Conservation (phyloP, 2,329 filamentous ascomycete species). For the Talaromyces piceae region DNA sequence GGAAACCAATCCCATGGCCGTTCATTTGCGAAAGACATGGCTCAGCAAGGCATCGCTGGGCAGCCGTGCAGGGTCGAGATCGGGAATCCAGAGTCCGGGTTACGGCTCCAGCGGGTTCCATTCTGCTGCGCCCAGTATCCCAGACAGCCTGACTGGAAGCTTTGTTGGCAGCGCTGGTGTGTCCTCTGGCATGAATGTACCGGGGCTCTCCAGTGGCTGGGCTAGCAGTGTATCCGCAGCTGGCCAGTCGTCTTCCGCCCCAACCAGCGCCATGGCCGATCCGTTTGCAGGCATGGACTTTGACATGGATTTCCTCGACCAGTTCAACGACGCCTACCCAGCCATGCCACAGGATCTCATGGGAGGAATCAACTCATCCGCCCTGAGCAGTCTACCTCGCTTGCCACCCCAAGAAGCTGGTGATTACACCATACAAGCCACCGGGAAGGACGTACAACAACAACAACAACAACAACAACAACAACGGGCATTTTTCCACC, state of each 20-base stretch:
- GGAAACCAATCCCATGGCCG: slow-evolving; percentile 26
- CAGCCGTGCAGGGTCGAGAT: slow-evolving; percentile 21
- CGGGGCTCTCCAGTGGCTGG: slow-evolving; percentile 24
- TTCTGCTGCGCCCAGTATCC: slow-evolving; percentile 28
- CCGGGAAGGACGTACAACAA: neutral
- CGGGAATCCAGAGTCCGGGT: slow-evolving; percentile 27
- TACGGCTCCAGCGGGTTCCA: slow-evolving; percentile 23
- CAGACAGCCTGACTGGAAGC: slow-evolving; percentile 28
- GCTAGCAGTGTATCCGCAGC: slow-evolving; percentile 24
- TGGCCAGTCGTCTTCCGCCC: slow-evolving; percentile 26
- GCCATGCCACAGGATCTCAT: slow-evolving; percentile 25
- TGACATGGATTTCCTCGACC: slow-evolving; percentile 31
- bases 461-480: too few species aligned
- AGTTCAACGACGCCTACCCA: slow-evolving; percentile 28
- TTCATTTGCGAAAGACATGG: slow-evolving; percentile 17
- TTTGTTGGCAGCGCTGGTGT: slow-evolving; percentile 28
- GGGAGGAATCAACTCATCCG: slow-evolving; percentile 16
- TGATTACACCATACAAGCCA: neutral
- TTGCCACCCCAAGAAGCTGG: neutral
- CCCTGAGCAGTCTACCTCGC: neutral
- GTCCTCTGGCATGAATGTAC: slow-evolving; percentile 15
- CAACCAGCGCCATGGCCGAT: slow-evolving; percentile 22
- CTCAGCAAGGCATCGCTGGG: slow-evolving; percentile 13
- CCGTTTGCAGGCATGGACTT: slow-evolving; percentile 32
- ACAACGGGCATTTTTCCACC: too few species aligned